phyloP scores from a whole-genome alignment of 2,329 filamentous ascomycete species.

The Aschersonia sp. region DNA sequence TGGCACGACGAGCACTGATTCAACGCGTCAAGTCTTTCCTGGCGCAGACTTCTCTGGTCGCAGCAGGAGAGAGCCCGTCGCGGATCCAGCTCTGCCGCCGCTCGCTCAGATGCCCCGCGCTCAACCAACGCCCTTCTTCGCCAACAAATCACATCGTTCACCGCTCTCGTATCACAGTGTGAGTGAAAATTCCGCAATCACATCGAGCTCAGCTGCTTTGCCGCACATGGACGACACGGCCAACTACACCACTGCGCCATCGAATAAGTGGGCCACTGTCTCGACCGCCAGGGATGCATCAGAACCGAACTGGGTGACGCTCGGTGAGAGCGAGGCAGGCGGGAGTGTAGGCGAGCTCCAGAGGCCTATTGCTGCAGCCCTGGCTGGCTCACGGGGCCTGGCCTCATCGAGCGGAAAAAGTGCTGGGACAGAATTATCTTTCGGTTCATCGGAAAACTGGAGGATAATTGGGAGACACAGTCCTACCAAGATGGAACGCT shows the following conservation, averaged over 20 bases:
- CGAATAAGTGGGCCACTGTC: slow-evolving; percentile 4
- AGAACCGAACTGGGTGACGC: slow-evolving; percentile 8
- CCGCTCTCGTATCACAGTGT: slow-evolving; percentile 9
- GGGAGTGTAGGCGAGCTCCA: slow-evolving; percentile 11
- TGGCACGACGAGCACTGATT: slow-evolving; percentile 13
- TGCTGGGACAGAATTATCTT: slow-evolving; percentile 15
- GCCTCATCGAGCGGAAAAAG: slow-evolving; percentile 8
- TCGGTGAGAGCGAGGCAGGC: slow-evolving; percentile 9
- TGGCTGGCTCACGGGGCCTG: slow-evolving; percentile 7
- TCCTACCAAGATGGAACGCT: slow-evolving; percentile 14
- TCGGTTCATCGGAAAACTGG: slow-evolving; percentile 23
- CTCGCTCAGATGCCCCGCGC: slow-evolving; percentile 13
- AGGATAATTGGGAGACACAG: slow-evolving; percentile 10
- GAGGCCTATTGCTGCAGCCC: slow-evolving; percentile 8
- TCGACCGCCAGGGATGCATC: slow-evolving; percentile 2
- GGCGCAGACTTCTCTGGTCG: slow-evolving; percentile 14
- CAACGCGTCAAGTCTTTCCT: slow-evolving; percentile 17
- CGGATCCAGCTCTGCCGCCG: slow-evolving; percentile 15
- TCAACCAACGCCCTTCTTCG: slow-evolving; percentile 4
- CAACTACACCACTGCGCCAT: neutral
- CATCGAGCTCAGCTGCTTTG: slow-evolving; percentile 19
- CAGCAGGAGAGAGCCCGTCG: slow-evolving; percentile 3
- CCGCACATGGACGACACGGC: slow-evolving; percentile 5
- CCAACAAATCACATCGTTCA: slow-evolving; percentile 4
- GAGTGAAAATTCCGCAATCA: slow-evolving; percentile 14